Evolutionary conservation across 129 eudicot species (phyloP).

Genomic region (Oenanthe sinensis): DNA sequence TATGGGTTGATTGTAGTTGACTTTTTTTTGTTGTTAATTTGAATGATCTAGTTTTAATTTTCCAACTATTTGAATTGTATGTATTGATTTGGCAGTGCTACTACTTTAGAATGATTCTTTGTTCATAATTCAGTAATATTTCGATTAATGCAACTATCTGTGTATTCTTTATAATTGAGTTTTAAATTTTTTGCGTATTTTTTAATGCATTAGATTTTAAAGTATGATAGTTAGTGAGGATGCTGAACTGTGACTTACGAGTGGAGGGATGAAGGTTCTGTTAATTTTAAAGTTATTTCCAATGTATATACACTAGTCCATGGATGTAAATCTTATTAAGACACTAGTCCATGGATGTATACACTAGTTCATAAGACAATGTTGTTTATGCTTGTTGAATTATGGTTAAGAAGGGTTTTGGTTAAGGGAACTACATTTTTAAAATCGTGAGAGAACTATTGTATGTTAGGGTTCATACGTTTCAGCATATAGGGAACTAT

Average conservation of each 20-base stretch:
- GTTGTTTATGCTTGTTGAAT: background rate
- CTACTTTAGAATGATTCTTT: background rate
- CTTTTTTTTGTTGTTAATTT: background rate
- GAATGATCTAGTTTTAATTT: background rate
- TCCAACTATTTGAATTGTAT: background rate
- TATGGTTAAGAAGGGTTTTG: background rate
- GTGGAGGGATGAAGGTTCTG: background rate
- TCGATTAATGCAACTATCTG: background rate
- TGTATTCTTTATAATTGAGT: background rate
- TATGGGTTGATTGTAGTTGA: conserved; percentile 1
- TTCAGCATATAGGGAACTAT: background rate
- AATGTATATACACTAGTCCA: too few species aligned
- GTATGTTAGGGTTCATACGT: background rate
- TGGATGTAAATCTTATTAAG: too few species aligned
- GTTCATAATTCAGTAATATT: background rate
- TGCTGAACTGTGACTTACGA: background rate
- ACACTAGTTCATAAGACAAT: too few species aligned
- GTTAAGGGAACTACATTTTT: background rate
- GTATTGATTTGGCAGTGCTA: background rate
- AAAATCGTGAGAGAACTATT: background rate
- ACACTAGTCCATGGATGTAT: background rate
- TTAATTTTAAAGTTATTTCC: too few species aligned
- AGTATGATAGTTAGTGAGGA: background rate
- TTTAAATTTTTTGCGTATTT: background rate
- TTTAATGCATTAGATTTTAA: background rate